These are phyloP conservation scores for Talaromyces sp. DNA, from an alignment of 2,329 filamentous ascomycete species.

Conservation along the genomic window DNA sequence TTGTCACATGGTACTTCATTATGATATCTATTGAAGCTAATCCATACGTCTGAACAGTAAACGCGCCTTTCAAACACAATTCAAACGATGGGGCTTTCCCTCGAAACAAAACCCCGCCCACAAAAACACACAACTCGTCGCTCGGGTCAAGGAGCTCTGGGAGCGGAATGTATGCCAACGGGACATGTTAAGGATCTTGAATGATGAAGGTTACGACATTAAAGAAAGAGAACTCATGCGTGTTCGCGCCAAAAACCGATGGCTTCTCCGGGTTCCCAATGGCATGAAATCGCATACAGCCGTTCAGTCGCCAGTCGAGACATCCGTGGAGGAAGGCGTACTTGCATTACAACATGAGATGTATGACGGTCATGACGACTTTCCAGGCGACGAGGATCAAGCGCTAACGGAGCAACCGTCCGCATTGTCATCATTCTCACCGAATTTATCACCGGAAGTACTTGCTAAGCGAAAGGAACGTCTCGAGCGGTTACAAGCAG, in stretches of 20 bases:
- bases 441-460: slow-evolving; percentile 45
- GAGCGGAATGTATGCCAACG: slow-evolving; percentile 67
- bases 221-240: slow-evolving; percentile 68
- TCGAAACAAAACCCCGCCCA: slow-evolving; percentile 68
- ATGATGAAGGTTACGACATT: slow-evolving; percentile 69
- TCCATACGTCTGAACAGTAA: slow-evolving; percentile 47
- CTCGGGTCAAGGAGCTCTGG: slow-evolving; percentile 72
- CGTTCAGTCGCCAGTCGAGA: slow-evolving; percentile 1
- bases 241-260: slow-evolving; percentile 65
- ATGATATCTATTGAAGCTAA: not conserved
- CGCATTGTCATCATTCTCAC: slow-evolving; percentile 23
- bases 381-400: slow-evolving; percentile 29
- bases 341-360: slow-evolving; percentile 40
- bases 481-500: slow-evolving; percentile 52
- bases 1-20: not conserved
- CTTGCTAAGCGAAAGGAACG: slow-evolving; percentile 54
- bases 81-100: slow-evolving; percentile 75
- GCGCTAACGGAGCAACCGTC: slow-evolving; percentile 25
- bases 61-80: slow-evolving; percentile 71
- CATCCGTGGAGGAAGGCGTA: slow-evolving; percentile 34
- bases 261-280: slow-evolving; percentile 61
- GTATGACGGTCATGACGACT: slow-evolving; percentile 29
- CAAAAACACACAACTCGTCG: slow-evolving; percentile 64
- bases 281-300: slow-evolving; percentile 49
- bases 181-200: slow-evolving; percentile 68